A percentile compares a stretch with the other conserved stretches of the same genome.
Evolutionary conservation across 495 filamentous ascomycete species (phyloP).

Genomic region (Thermochaetoides thermophila): DNA sequence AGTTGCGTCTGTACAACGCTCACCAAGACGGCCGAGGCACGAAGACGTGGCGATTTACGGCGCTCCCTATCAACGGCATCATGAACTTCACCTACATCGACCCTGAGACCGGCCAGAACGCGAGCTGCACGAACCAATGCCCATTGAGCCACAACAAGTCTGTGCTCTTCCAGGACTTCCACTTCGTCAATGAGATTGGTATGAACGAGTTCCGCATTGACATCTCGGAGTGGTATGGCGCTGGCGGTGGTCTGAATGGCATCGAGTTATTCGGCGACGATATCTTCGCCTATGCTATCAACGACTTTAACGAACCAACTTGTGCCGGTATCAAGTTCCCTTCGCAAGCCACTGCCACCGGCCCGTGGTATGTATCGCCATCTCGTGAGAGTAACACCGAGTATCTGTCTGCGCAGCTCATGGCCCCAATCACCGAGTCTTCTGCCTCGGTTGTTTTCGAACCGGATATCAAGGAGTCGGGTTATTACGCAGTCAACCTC

Average conservation of each 20-base stretch:
- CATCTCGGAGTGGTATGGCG: slow-evolving; percentile 72
- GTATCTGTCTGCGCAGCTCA: slow-evolving; percentile 58
- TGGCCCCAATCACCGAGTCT: slow-evolving; percentile 33
- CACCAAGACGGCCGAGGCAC: slow-evolving; percentile 75
- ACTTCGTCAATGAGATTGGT: slow-evolving; percentile 72
- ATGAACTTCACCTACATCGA: slow-evolving; percentile 93
- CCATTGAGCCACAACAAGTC: slow-evolving; percentile 53
- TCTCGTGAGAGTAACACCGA: slow-evolving; percentile 49
- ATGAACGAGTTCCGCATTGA: slow-evolving; percentile 84
- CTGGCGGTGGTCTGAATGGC: slow-evolving; percentile 72
- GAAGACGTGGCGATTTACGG: slow-evolving; percentile 67
- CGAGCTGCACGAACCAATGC: slow-evolving; percentile 61
- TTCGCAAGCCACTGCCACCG: slow-evolving; percentile 50
- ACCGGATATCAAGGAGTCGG: slow-evolving; percentile 77
- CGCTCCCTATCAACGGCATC: slow-evolving; percentile 73
- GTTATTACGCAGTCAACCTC: slow-evolving; percentile 74
- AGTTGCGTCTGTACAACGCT: slow-evolving; percentile 81
- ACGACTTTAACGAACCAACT: slow-evolving; percentile 74
- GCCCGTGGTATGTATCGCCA: slow-evolving; percentile 54
- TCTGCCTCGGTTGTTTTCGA: slow-evolving; percentile 57
- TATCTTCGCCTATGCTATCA: slow-evolving; percentile 70
- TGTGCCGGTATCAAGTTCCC: slow-evolving; percentile 53
- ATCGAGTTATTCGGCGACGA: slow-evolving; percentile 85
- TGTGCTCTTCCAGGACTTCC: slow-evolving; percentile 70
- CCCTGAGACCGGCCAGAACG: slow-evolving; percentile 45